These are phyloP conservation scores for Pyrrhoderma lamaoense DNA, from an alignment of 1,284 basidiomycete species.

Conservation along the genomic window DNA sequence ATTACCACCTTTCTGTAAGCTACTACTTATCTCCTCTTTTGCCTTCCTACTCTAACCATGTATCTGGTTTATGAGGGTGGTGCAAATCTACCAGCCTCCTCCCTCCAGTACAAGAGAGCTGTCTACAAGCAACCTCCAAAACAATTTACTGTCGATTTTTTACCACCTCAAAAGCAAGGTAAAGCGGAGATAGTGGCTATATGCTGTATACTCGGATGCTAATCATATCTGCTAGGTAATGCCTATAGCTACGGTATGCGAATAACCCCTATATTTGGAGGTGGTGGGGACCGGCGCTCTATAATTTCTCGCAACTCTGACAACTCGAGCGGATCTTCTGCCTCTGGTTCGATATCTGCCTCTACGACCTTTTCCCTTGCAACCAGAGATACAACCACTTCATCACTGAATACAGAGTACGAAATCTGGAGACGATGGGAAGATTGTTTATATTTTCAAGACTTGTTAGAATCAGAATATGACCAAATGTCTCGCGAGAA, in stretches of 20 bases:
- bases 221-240: constrained; percentile 34
- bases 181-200: constrained; percentile 23
- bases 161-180: constrained; percentile 53
- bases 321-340: constrained; percentile 22
- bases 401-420: constrained; percentile 37
- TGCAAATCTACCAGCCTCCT: constrained; percentile 10
- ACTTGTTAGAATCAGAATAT: constrained; percentile 59
- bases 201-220: not conserved
- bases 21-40: constrained; percentile 1
- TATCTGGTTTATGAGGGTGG: not conserved
- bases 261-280: constrained; percentile 38
- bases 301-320: constrained; percentile 28
- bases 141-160: constrained; percentile 50
- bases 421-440: constrained; percentile 75
- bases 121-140: constrained; percentile 51
- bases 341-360: not conserved
- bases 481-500: constrained; percentile 52
- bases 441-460: constrained; percentile 70
- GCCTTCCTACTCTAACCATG: not conserved
- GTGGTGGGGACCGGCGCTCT: constrained; percentile 29
- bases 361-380: constrained; percentile 12
- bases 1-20: too few relatives aligned
- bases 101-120: constrained; percentile 47
- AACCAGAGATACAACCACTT: constrained; percentile 5
- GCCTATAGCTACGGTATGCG: constrained; percentile 55